Percentiles rank a stretch among this genome's conserved stretches.
Evolutionary conservation across 768 basidiomycete genomes (phyloP).

Genomic region (Suillus cothurnatus): DNA sequence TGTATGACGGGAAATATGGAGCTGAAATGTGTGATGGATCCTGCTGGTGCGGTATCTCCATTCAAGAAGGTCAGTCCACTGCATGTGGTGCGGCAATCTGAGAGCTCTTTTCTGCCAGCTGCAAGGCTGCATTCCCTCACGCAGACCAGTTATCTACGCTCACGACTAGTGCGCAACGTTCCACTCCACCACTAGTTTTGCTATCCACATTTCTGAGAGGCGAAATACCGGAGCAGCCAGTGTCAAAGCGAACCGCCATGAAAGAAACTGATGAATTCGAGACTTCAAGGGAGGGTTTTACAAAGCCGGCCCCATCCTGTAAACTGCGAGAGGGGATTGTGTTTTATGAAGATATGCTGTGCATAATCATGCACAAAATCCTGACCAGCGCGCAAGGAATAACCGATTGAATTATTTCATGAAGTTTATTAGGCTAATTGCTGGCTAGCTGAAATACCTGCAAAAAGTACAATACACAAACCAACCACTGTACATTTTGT

Average conservation of each 20-base stretch:
- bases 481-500: no score
- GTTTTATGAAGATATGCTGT: not conserved
- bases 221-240: conserved; percentile 8
- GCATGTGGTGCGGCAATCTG: not conserved
- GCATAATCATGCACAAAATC: not conserved
- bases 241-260: conserved; percentile 22
- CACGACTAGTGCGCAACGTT: conserved; percentile 58
- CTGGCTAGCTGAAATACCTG: not conserved
- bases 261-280: conserved; percentile 29
- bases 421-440: not conserved
- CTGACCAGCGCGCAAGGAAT: no score
- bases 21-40: conserved; percentile 24
- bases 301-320: conserved; percentile 57
- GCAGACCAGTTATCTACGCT: conserved; percentile 81
- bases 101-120: conserved; percentile 44
- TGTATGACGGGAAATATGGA: conserved; percentile 43
- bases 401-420: no score
- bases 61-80: conserved; percentile 54
- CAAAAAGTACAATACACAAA: not conserved
- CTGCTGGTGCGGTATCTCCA: conserved; percentile 76
- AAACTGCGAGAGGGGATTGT: conserved; percentile 9
- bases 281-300: conserved; percentile 39
- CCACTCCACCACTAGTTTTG: conserved; percentile 26
- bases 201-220: conserved; percentile 9
- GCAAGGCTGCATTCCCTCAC: conserved; percentile 88